Base-by-base conservation (phyloP, 495 filamentous ascomycete species). In the Penicillium simplicissimum region DNA sequence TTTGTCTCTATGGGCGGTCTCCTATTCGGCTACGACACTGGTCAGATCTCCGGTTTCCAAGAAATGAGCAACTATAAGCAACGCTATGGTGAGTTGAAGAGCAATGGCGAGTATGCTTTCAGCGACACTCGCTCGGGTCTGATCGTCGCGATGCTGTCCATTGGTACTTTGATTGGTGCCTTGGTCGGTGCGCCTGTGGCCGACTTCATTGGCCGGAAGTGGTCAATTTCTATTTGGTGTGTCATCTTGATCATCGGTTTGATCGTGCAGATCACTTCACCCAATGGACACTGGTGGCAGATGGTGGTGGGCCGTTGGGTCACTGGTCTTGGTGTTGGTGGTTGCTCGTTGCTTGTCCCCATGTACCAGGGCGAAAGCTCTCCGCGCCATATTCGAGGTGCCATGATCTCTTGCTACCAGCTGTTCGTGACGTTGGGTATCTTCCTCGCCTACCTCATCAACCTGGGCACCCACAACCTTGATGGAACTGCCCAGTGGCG, bases 341-440 rank as follows among this genome's bases (percentile, higher is more conserved):
- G 84, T 0, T 82, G 90, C 55, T 90, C 85, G 4, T 83, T 92
- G 15, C 69, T 86, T 5, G 85, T 92, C 1, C 88, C 88, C 53
- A 87, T 91, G 82, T 91, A 90, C 71, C 86, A 88, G 73, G 84
- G 85, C 58, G 88, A 91, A 72, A 88, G 85, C 55, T 84, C 82
- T 15, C 87, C 87, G 4, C 77, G 79, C 59, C 83, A 87, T 49
- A 79, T 91, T 60, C 85, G 88, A 64, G 88, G 87, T 70, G 77
- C 88, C 43, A 79, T 90, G 61, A 84, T 91, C 57, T 76, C 82
- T 82, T 76, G 80, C 78, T 95, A 96, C 76, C 91, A 96, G 75
- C 84, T 96, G 1, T 92, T 95, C 74, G 90, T 96, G 76, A 94
- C 92, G 9, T 74, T 92, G 38, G 92, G 92, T 60, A 96, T 94